Evolutionary conservation across 1,284 basidiomycete genomes (phyloP), one percentile per base, ranked within the genome.

Genomic region (Rhodotorula sp.): DNA sequence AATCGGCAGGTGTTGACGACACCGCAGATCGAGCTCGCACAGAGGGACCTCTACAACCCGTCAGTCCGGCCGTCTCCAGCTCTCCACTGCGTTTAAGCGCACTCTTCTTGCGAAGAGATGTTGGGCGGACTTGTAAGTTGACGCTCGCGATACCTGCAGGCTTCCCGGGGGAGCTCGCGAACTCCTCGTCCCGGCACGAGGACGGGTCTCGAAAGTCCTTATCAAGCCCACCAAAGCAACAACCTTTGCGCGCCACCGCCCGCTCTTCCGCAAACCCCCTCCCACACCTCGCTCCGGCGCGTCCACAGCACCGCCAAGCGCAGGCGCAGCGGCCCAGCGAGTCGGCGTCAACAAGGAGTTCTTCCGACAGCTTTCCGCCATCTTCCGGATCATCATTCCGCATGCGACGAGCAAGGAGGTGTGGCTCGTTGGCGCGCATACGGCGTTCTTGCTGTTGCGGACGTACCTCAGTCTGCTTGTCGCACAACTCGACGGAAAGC

Each of bases 401-500:
- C 78, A 80, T 77, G 80, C n/a, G 69, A 83, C 83, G 16, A 88
- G 89, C 7, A 90, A 89, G 75, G 93, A 97, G 78, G 84, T 88
- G 0, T 83, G 89, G 53, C 84, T 97, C 48, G 84, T 98, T 24
- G 78, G 87, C 7, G 80, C 90, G 0, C 94, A 98, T 80, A 93
- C 92, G 0, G 87, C 86, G 73, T 97, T 98, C 82, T 86, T 98
- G 60, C 85, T 98, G 2, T 81, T 92, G 52, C 83, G 95, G 55
- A 97, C 95, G 0, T 86, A 92, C 3, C 84, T 96, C 47, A 92
- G 90, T 76, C 87, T 97, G 5, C 85, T 88, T 8, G 94, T 97
- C 1, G 95, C 94, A 0, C 85, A 87, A 57, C 84, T 99, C 16
- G 94, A 99, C 78, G 94, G 95, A 16, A 83, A 87, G 51, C 92